These are phyloP conservation scores for Psilocybe sp. DNA, from an alignment of 768 basidiomycete species.

Conservation along the genomic window DNA sequence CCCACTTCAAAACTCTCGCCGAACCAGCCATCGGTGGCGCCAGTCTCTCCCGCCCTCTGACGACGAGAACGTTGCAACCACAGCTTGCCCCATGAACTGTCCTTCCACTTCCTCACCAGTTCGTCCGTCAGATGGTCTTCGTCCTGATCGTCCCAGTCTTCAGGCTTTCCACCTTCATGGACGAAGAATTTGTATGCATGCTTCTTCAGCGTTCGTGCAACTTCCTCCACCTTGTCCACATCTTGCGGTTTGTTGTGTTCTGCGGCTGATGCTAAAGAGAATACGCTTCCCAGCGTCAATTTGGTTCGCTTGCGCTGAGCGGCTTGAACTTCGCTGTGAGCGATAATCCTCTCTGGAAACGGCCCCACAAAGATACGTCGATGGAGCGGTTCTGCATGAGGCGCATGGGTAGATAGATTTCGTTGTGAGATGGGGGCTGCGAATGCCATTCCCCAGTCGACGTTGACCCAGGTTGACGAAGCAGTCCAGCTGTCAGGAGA, in stretches of 20 bases:
- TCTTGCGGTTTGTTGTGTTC: constrained; percentile 24
- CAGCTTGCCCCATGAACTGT: constrained; percentile 62
- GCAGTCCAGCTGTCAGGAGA: background rate
- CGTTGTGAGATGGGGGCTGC: no score
- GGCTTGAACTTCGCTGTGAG: constrained; percentile 32
- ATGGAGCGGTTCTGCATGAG: constrained; percentile 12
- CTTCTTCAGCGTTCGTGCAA: constrained; percentile 49
- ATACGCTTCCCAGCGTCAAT: constrained; percentile 19
- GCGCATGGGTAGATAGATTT: background rate
- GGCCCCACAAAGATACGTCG: constrained; percentile 74
- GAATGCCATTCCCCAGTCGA: no score
- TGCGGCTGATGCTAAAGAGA: constrained; percentile 14
- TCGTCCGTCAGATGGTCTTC: constrained; percentile 52
- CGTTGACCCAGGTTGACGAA: background rate
- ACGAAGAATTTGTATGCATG: constrained; percentile 67
- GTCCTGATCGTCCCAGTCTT: constrained; percentile 64
- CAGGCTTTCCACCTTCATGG: constrained; percentile 56
- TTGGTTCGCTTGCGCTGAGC: constrained; percentile 22
- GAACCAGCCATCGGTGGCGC: constrained; percentile 47
- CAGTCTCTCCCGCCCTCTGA: constrained; percentile 21
- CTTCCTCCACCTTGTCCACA: constrained; percentile 30
- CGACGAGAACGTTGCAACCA: constrained; percentile 32
- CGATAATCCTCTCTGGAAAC: constrained; percentile 61
- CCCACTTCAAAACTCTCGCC: constrained; percentile 79
- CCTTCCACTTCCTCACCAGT: constrained; percentile 58